Evolutionary conservation across 2,329 filamentous ascomycete species (phyloP), one percentile per base, ranked within the genome.

Genomic region (Westerdykella sp.): DNA sequence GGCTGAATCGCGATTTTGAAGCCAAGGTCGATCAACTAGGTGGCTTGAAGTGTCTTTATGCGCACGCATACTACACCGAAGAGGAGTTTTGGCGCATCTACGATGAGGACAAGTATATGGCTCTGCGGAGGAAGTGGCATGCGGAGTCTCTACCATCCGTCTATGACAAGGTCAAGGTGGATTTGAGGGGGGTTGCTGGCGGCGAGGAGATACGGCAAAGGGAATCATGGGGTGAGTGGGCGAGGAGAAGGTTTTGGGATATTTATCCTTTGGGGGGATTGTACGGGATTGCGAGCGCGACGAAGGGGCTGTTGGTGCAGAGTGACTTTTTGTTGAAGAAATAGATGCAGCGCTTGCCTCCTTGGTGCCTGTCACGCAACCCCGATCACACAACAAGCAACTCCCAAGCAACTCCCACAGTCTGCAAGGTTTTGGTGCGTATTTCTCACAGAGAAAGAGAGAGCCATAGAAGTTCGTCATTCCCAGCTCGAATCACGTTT

Each of bases 1-100:
- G 67, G 32, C 78, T 79, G 53, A 94, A 94, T 66, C 77, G 83
- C 25, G 74, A 74, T 35, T 73, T 94, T 15, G 88, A 94, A 69
- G 68, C 71, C 15, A 84, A 84, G 59, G 77, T 90, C 4, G 71
- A 72, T 38, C 74, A 80, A 50, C 75, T 93, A 1, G 81, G 82
- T 37, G 88, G 87, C 2, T 79, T 85, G 71, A 94, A 94, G 70
- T 93, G 87, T 84, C 72, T 94, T 11, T 94, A 95, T 65, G 87
- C 87, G 2, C 85, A 91, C 57, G 84, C 86, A 0, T 94, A 89
- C 69, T 93, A 93, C 64, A 75, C 77, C n/a, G 77, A 85, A 58
- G 69, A 75, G 0, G 79, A 85, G 58, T 88, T 86, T 66, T 86
- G 82, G 81, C 56, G 68, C 28, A 71, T 81, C 40, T 86, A 86